Evolutionary conservation across 1,284 basidiomycete species (phyloP), one percentile per base, ranked within the genome.

Genomic region (Thelephora terrestris): DNA sequence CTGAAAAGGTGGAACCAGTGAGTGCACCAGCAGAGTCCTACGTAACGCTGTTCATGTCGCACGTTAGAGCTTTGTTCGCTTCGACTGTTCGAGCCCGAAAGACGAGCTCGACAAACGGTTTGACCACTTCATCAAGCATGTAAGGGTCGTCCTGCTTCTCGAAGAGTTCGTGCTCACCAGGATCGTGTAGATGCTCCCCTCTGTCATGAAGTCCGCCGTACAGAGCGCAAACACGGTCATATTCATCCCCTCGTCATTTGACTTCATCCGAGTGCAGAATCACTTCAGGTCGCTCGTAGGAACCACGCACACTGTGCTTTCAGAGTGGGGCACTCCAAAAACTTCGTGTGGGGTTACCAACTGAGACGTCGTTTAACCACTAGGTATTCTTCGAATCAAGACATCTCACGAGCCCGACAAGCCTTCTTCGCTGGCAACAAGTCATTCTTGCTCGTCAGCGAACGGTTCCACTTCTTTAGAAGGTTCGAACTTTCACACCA

Each of bases 401-500:
- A 99, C 52, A 95, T 99, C 53, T 88, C 90, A 1, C 81, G 93
- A 2, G 94, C 94, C 0, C 77, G 96, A 44, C 89, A 94, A 57
- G 79, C 87, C 0, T 99, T 99, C 71, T 97, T 96, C 74, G 76
- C 75, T 38, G 91, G 90, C 47, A 86, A 88, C 59, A 91, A 86
- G 57, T 71, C 84, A 0, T 90, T 98, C 70, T 65, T 99, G 20
- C 71, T 99, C 53, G 74, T 98, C 56, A 97, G 91, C 52, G 96
- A 99, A 64, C 81, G 96, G 18, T 97, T 98, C 71, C 93, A 99
- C 66, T 99, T 99, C 64, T 99, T 94, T 75, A 79, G 91, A 52
- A 76, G 93, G 79, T 86, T 55, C 40, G 69, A 51, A 2, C 7
- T 21, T 20, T 14, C 39, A 6, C 3, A 16, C 17, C 6, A 25